Conservation (phyloP, 441 rosid species). For the Populus trichocarpa region DNA sequence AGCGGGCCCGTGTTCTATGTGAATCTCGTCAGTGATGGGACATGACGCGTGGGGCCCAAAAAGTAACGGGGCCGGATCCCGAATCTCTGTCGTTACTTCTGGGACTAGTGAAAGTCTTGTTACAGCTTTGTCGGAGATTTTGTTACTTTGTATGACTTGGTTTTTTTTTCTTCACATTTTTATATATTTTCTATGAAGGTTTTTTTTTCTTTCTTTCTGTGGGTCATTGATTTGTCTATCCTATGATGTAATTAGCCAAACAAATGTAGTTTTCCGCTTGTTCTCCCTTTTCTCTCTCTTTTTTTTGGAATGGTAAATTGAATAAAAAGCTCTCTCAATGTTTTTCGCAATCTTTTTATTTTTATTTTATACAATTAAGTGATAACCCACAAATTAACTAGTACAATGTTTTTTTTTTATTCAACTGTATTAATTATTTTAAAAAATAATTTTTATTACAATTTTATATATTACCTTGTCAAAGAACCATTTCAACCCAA, state of each 20-base stretch:
- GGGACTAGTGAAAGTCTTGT: background rate
- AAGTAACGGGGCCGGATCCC: conserved; percentile 10
- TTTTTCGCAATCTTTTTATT: no score
- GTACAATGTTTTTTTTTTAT: no score
- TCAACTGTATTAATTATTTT: no score
- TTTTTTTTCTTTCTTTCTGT: background rate
- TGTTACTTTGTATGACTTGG: background rate
- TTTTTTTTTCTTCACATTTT: background rate
- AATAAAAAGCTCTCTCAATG: no score
- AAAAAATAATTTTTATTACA: no score
- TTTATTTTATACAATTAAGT: background rate
- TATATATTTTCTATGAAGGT: background rate
- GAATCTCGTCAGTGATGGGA: conserved; percentile 21
- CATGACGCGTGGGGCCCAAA: conserved; percentile 16
- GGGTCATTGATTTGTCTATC: background rate
- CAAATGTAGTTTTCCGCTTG: background rate
- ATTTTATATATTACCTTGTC: no score
- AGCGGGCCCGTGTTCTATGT: conserved; percentile 3
- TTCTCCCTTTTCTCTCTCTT: no score
- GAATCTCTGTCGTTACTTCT: conserved; percentile 42
- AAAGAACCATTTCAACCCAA: no score
- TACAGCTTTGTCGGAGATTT: conserved; percentile 5
- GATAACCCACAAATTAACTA: no score
- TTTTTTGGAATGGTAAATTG: background rate
- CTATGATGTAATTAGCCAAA: background rate